Evolutionary conservation across 805 yeast species (phyloP).

Genomic region (Candida rishiriensis): DNA sequence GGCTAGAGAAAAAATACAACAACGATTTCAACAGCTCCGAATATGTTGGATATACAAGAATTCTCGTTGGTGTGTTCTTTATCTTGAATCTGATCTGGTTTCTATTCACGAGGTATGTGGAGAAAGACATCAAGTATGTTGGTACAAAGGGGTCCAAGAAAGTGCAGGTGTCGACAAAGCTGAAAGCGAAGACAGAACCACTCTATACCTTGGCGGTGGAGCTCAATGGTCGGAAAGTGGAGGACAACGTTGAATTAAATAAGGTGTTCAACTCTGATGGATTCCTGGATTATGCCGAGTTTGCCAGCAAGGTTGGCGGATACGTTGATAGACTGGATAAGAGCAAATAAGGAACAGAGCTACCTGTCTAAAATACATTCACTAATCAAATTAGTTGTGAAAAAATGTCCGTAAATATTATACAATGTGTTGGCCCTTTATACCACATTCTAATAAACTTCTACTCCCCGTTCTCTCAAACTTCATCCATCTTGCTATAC

Average conservation of each 20-base stretch:
- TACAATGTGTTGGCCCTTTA: not conserved
- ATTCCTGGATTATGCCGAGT: constrained; percentile 34
- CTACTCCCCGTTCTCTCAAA: constrained; percentile 1
- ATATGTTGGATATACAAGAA: constrained; percentile 32
- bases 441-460: not conserved
- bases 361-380: not conserved
- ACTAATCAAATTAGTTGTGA: not conserved
- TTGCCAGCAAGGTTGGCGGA: constrained; percentile 23
- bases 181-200: constrained; percentile 40
- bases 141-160: constrained; percentile 37
- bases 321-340: constrained; percentile 19
- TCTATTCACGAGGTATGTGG: constrained; percentile 30
- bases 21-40: constrained; percentile 37
- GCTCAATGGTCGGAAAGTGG: constrained; percentile 19
- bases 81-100: constrained; percentile 32
- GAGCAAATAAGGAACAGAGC: constrained; percentile 8
- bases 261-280: constrained; percentile 46
- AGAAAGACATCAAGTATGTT: constrained; percentile 43
- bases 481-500: constrained; percentile 29
- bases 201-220: constrained; percentile 35
- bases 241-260: constrained; percentile 31
- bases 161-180: constrained; percentile 34
- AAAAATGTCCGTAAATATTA: not conserved
- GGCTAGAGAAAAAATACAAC: constrained; percentile 42
- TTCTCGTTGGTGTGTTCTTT: constrained; percentile 36